Base-by-base conservation (phyloP, 805 yeast genomes). In the Yarrowia osloensis region DNA sequence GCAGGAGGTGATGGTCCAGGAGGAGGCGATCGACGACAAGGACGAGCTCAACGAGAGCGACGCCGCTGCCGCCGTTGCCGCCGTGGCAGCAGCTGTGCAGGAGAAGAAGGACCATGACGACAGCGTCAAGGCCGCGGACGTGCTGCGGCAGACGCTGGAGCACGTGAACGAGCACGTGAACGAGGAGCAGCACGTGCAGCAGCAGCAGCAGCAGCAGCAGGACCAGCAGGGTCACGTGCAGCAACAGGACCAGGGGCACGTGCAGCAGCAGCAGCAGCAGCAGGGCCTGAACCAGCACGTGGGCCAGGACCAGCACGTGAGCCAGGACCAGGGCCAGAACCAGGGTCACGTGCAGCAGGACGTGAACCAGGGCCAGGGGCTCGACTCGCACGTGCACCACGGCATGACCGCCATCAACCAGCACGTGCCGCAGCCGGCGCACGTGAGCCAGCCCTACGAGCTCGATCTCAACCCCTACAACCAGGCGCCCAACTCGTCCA, bases 401-500 rank as follows among this genome's bases (percentile, higher is more conserved):
- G 61, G 61, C n/a, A 35, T 54, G 61, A 54, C 61, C 2, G 42
- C 61, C 12, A 54, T 54, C 44, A 54, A 54, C 61, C 61, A 55
- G 47, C 62, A 50, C 37, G 54, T 47, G 22, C 21, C 55, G 11
- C 55, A 50, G 55, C 67, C 31, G 46, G 39, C 6, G 8, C 46
- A 35, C 28, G 54, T 44, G 21, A 15, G 28, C 17, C 44, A 35
- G 46, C 33, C 33, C 22, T 54, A 54, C 22, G 62, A 54, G 62
- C 46, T 54, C n/a, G 62, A 54, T 11, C 29, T 54, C 33, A 54
- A 59, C 21, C 39, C 54, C 8, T 61, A 61, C 39, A 29, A 28
- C 49, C 42, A 47, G 66, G 24, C 28, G 3, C 33, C 49, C 37
- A 29, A 37, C 67, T 15, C 39, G 15, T 24, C 69, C 44, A 87